Evolutionary conservation across 2,329 filamentous ascomycete species (phyloP).

Genomic region (Chalara sp.): DNA sequence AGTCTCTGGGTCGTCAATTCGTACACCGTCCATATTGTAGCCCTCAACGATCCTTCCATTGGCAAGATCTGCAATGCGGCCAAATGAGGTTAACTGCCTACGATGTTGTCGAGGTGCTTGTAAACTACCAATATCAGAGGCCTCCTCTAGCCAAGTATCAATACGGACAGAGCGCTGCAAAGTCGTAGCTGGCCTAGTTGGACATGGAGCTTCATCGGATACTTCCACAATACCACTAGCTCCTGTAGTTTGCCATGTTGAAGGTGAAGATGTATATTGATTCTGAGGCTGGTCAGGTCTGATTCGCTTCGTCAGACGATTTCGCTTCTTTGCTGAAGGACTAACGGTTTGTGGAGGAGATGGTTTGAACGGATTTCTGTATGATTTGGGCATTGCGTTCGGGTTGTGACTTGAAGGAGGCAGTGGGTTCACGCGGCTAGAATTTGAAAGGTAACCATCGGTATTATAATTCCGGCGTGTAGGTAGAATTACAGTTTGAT

Average conservation of each 20-base stretch:
- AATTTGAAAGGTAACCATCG: slow-evolving; percentile 25
- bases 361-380: slow-evolving; percentile 23
- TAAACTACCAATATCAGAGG: no score
- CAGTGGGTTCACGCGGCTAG: slow-evolving; percentile 14
- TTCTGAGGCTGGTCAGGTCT: background rate
- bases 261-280: background rate
- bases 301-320: background rate
- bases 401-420: slow-evolving; percentile 10
- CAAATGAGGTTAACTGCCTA: no score
- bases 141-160: no score
- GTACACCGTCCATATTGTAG: background rate
- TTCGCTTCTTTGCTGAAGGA: background rate
- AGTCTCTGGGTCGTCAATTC: background rate
- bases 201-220: background rate
- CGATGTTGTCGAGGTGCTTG: no score
- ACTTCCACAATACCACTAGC: background rate
- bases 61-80: no score
- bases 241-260: background rate
- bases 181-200: background rate
- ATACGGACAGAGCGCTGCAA: no score
- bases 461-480: slow-evolving; percentile 17
- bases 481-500: slow-evolving; percentile 21
- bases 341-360: slow-evolving; percentile 18
- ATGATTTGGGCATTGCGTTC: slow-evolving; percentile 13
- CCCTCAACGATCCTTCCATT: no score